Conservation (phyloP, 306 rosid species). For the Arachis hypogaea region DNA sequence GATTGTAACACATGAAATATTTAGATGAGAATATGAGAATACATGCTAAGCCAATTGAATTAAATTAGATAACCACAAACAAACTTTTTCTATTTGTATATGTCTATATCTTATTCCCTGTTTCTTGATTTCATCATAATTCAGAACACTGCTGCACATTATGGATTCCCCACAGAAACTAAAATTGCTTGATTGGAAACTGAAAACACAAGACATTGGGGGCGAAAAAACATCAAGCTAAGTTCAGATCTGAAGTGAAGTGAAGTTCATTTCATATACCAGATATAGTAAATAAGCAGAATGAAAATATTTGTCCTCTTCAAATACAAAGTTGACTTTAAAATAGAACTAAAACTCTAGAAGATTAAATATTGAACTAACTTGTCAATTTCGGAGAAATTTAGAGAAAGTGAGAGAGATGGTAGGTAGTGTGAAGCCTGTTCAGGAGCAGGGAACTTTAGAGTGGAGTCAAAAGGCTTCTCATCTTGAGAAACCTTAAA, state of each 20-base stretch:
- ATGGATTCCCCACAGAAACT: constrained; percentile 56
- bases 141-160: neutral
- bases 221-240: neutral
- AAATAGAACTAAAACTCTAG: constrained; percentile 19
- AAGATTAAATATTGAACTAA: neutral
- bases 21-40: too few relatives aligned
- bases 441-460: constrained; percentile 47
- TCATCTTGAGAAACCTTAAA: constrained; percentile 68
- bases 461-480: constrained; percentile 41
- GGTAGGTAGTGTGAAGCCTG: constrained; percentile 53
- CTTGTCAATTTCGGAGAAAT: neutral
- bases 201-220: constrained; percentile 44
- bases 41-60: too few relatives aligned
- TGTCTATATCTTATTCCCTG: too few relatives aligned
- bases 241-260: constrained; percentile 27
- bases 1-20: too few relatives aligned
- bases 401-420: neutral
- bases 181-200: constrained; percentile 68
- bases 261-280: neutral
- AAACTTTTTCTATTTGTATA: too few relatives aligned
- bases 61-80: too few relatives aligned
- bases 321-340: constrained; percentile 36
- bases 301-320: neutral
- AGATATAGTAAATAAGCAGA: neutral
- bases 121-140: too few relatives aligned